Evolutionary conservation across 306 rosid species (phyloP), one percentile per base, ranked within the genome.

Genomic region (Parietaria judaica): DNA sequence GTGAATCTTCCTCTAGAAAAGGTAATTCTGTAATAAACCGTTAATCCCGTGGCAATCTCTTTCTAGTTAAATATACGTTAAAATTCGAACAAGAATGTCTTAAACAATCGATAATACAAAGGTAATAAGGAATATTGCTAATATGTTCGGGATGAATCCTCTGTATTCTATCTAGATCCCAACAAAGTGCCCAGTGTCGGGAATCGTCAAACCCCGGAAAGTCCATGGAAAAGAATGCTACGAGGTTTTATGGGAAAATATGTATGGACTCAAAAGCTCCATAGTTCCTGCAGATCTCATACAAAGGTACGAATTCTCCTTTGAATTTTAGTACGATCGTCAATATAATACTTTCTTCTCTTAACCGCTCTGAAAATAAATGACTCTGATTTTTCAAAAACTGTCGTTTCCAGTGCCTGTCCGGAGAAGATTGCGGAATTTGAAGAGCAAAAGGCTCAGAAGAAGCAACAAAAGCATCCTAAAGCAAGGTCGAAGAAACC

Each of bases 351-450:
- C 36, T 58, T 17, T 15, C 10, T 53, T 34, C 23, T 53, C 31
- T 53, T n/a, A 6, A 53, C 11, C 36, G 16, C 57, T 7, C 9
- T 8, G 36, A 53, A 53, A 53, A 17, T 10, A 53, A 53, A 53
- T 6, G 15, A 37, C 34, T 4, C 6, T 4, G 17, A 43, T 43
- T 36, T 43, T 15, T 59, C 31, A 53, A 53, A 55, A 36, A 23
- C 37, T 66, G 61, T 74, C 69, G 31, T 23, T 23, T 49, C 23
- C 81, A 88, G 96, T 70, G 96, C 96, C 41, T 88, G 94, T 70
- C 86, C 85, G 3, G 90, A 88, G 84, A 85, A 81, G 80, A 85
- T 85, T 69, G 56, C 63, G 45, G 94, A 81, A 75, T 85, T 77
- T 34, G 75, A 79, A 55, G 83, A 81, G 78, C 74, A 61, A 67